phyloP scores from a whole-genome alignment of 768 basidiomycete species.

The Leucocoprinus birnbaumii region DNA sequence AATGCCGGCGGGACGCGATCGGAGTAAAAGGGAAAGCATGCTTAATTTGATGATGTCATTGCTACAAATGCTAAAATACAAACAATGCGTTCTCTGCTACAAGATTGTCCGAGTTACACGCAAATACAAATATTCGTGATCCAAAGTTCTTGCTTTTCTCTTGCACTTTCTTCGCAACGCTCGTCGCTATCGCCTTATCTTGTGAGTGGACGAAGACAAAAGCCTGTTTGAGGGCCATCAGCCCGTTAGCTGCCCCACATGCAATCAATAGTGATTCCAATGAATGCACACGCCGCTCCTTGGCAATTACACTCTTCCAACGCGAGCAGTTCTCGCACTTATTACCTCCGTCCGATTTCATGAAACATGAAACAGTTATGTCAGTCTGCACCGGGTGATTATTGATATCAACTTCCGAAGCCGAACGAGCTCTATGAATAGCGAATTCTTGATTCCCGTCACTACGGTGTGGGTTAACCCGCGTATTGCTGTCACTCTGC shows the following conservation, averaged over 20 bases:
- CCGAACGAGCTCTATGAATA: no score
- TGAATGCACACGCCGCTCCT: constrained; percentile 33
- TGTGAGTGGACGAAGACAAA: constrained; percentile 35
- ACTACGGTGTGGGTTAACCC: background rate
- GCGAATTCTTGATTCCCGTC: background rate
- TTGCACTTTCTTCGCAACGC: background rate
- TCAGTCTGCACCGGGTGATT: constrained; percentile 13
- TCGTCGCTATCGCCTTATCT: background rate
- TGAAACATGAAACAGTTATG: constrained; percentile 27
- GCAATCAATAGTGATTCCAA: constrained; percentile 43
- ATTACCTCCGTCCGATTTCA: constrained; percentile 5
- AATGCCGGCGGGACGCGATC: constrained; percentile 5
- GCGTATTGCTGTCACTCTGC: background rate
- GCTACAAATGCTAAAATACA: background rate
- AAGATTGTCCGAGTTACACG: constrained; percentile 7
- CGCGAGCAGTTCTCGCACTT: constrained; percentile 20
- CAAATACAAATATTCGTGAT: constrained; percentile 11
- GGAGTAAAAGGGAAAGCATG: constrained; percentile 20
- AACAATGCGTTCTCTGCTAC: constrained; percentile 5
- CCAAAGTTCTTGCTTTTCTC: constrained; percentile 11
- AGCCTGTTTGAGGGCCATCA: constrained; percentile 23
- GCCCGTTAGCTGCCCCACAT: constrained; percentile 38
- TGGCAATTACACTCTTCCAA: constrained; percentile 30
- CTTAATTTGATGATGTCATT: constrained; percentile 12
- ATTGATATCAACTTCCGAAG: background rate